Conservation (phyloP, 2,329 filamentous ascomycete genomes). For the Corniculantispora saksenae region DNA sequence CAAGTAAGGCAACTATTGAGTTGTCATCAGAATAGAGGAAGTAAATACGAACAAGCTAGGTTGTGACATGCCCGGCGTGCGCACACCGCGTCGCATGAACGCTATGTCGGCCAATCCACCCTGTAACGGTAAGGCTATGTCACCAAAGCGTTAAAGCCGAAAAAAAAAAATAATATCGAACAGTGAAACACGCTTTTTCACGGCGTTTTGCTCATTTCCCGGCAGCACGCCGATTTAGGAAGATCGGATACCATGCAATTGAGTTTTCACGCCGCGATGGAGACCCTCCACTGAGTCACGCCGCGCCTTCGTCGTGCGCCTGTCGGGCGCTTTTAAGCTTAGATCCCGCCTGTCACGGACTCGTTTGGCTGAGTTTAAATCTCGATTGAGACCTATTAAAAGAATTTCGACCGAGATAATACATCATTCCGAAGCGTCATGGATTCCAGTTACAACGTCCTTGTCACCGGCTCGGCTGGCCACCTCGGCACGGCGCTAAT, state of each 20-base stretch:
- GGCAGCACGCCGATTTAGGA: neutral
- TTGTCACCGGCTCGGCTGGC: slow-evolving; percentile 49
- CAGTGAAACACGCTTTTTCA: neutral
- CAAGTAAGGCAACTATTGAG: too few relatives aligned
- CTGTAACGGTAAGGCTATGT: neutral
- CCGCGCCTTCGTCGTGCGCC: neutral
- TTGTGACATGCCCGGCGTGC: too few relatives aligned
- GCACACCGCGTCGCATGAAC: too few relatives aligned
- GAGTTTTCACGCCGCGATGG: neutral
- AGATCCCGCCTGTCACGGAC: neutral
- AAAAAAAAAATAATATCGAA: neutral
- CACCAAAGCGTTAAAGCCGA: neutral
- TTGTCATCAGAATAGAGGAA: too few relatives aligned
- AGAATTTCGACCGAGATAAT: neutral
- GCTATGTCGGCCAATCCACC: too few relatives aligned
- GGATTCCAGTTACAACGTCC: slow-evolving; percentile 32
- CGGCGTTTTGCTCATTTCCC: neutral
- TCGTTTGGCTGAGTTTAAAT: neutral
- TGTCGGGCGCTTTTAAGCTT: neutral
- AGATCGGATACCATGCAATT: neutral
- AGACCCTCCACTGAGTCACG: neutral
- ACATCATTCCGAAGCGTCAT: neutral
- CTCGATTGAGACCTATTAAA: neutral
- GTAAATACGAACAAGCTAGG: too few relatives aligned
- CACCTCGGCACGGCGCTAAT: slow-evolving; percentile 49